phyloP scores from a whole-genome alignment of 345 rosid species.

The Moricandia moricandioides region DNA sequence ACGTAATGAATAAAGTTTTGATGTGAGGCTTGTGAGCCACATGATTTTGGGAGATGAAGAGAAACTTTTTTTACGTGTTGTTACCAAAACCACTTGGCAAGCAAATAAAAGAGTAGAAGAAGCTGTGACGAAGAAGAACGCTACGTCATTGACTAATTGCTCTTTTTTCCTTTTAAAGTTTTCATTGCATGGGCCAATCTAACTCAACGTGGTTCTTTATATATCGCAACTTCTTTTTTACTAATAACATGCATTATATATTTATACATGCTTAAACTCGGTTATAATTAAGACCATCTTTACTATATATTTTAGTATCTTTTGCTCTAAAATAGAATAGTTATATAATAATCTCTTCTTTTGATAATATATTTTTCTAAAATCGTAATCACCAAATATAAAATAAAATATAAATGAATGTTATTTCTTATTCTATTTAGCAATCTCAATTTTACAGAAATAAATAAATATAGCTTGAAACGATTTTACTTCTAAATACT shows the following conservation, averaged over 20 bases:
- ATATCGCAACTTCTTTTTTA: constrained; percentile 20
- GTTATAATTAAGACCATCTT: neutral
- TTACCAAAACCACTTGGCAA: constrained; percentile 26
- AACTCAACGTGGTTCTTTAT: constrained; percentile 26
- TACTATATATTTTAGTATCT: too few species aligned
- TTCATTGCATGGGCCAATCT: constrained; percentile 6
- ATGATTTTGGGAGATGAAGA: neutral
- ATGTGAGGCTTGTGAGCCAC: constrained; percentile 33
- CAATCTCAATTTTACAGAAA: too few species aligned
- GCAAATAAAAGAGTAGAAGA: neutral
- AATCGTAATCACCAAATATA: too few species aligned
- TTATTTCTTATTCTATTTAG: too few species aligned
- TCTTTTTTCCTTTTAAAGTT: constrained; percentile 4
- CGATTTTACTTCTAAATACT: too few species aligned
- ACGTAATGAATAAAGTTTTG: constrained; percentile 5
- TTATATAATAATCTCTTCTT: too few species aligned
- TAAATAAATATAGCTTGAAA: too few species aligned
- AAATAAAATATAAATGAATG: too few species aligned
- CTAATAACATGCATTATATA: neutral
- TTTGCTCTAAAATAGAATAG: too few species aligned
- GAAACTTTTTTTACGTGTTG: constrained; percentile 7
- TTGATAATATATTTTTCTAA: too few species aligned
- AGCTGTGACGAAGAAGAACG: constrained; percentile 11
- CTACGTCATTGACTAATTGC: constrained; percentile 10
- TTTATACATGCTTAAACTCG: neutral